These are phyloP conservation scores for Besnoitia besnoiti DNA, from an alignment of 169 alveolate species.

Conservation along the genomic window DNA sequence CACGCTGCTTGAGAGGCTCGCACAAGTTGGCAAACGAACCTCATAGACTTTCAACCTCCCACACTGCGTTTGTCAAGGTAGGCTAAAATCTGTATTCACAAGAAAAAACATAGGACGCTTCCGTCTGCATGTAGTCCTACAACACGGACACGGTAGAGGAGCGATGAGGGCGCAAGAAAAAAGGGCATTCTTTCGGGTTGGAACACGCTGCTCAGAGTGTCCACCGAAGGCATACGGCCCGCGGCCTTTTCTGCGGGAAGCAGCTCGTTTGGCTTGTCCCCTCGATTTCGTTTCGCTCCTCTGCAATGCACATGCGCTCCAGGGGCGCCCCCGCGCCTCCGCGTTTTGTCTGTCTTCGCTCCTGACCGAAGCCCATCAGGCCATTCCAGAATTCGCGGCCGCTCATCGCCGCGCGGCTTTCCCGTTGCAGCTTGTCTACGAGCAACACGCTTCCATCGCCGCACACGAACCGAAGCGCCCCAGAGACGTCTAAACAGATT, in stretches of 20 bases:
- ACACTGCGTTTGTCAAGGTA: too few relatives aligned
- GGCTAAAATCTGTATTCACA: too few relatives aligned
- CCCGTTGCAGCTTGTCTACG: neutral
- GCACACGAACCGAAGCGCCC: neutral
- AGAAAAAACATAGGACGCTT: too few relatives aligned
- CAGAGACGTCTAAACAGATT: neutral
- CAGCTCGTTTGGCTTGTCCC: neutral
- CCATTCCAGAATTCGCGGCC: neutral
- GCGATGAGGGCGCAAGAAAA: too few relatives aligned
- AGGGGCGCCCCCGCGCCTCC: neutral
- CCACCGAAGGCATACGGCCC: neutral
- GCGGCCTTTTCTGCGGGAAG: neutral
- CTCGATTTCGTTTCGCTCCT: neutral
- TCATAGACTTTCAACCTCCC: too few relatives aligned
- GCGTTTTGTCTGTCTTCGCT: neutral
- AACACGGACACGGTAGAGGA: too few relatives aligned
- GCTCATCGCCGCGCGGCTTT: neutral
- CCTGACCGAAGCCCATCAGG: neutral
- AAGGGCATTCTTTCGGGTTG: too few relatives aligned
- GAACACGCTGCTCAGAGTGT: neutral
- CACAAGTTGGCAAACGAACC: too few relatives aligned
- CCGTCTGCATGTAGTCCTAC: too few relatives aligned
- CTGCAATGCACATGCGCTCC: neutral
- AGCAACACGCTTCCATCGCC: slow-evolving; percentile 2
- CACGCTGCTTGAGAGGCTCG: too few relatives aligned